Evolutionary conservation across 2,329 filamentous ascomycete species (phyloP).

Genomic region (Venturia effusa): DNA sequence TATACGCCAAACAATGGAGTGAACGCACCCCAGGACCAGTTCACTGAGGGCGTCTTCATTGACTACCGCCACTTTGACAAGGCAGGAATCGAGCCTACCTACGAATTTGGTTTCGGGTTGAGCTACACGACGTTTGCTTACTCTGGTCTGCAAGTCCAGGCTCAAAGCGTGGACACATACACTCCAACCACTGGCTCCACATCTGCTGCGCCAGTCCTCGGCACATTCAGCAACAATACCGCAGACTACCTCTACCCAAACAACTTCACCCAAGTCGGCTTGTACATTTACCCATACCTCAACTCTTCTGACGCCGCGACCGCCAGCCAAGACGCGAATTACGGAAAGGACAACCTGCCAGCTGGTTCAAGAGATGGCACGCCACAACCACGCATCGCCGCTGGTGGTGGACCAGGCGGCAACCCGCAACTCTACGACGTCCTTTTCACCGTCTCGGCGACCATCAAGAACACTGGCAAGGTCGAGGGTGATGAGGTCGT

Average conservation of each 20-base stretch:
- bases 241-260: conserved; percentile 59
- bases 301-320: conserved; percentile 49
- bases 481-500: conserved; percentile 58
- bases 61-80: conserved; percentile 71
- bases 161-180: conserved; percentile 42
- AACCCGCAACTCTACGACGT: conserved; percentile 57
- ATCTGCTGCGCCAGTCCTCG: conserved; percentile 51
- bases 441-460: conserved; percentile 55
- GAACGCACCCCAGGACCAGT: conserved; percentile 59
- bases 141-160: conserved; percentile 51
- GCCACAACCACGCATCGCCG: conserved; percentile 48
- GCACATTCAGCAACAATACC: conserved; percentile 52
- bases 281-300: conserved; percentile 63
- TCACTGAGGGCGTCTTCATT: conserved; percentile 69
- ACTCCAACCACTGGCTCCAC: conserved; percentile 51
- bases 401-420: conserved; percentile 52
- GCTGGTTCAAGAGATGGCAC: conserved; percentile 43
- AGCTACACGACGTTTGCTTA: conserved; percentile 73
- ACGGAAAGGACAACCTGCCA: conserved; percentile 52
- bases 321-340: conserved; percentile 48
- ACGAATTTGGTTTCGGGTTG: conserved; percentile 72
- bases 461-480: conserved; percentile 60
- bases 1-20: conserved; percentile 59
- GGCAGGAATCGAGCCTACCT: conserved; percentile 54
- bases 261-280: conserved; percentile 39